A percentile compares a stretch with the other conserved stretches of the same genome.
Evolutionary conservation across 176 grass and related monocot genomes (phyloP).

Genomic region (Secale cereale): DNA sequence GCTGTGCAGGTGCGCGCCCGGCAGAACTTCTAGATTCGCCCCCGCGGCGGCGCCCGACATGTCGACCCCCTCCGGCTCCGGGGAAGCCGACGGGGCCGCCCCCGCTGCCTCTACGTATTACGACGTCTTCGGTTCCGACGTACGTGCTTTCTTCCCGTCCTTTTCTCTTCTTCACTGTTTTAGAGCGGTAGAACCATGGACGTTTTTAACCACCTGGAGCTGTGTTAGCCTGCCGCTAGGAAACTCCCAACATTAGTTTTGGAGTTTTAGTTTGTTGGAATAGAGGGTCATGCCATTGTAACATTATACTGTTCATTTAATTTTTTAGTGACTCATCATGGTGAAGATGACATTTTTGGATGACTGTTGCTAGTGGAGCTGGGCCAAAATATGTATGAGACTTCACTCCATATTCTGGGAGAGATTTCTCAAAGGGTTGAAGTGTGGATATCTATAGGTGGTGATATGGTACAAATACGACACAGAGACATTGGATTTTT

Average conservation of each 20-base stretch:
- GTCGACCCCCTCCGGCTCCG: constrained; percentile 26
- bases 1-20: neutral
- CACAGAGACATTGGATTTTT: neutral
- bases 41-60: neutral
- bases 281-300: neutral
- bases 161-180: neutral
- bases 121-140: constrained; percentile 59
- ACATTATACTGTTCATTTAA: neutral
- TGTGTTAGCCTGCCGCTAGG: neutral
- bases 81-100: neutral
- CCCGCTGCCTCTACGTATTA: constrained; percentile 33
- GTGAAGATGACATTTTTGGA: neutral
- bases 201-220: neutral
- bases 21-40: neutral
- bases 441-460: neutral
- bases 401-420: neutral
- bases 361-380: neutral
- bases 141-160: constrained; percentile 9
- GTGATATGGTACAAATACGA: neutral
- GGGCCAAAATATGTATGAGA: neutral
- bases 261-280: neutral
- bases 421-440: neutral
- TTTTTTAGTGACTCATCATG: neutral
- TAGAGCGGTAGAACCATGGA: neutral
- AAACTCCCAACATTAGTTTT: neutral